These are phyloP conservation scores for Aspergillus sp. DNA, from an alignment of 2,329 filamentous ascomycete species.

Conservation along the genomic window DNA sequence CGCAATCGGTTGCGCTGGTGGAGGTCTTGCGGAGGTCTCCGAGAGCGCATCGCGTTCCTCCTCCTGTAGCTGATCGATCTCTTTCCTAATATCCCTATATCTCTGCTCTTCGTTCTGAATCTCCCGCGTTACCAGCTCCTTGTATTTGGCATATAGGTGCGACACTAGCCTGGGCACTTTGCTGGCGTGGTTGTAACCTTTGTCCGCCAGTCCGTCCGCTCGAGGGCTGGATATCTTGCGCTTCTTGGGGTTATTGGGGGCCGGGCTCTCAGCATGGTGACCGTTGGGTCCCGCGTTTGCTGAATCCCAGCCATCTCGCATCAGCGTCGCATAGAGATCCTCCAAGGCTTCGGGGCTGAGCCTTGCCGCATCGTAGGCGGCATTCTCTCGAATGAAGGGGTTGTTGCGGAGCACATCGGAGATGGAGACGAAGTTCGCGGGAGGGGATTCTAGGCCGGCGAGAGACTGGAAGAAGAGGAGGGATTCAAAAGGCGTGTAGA, in stretches of 20 bases:
- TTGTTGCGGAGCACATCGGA: conserved; percentile 75
- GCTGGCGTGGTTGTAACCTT: conserved; percentile 63
- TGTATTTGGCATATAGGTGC: conserved; percentile 74
- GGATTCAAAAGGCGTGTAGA: conserved; percentile 83
- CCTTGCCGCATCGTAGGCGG: conserved; percentile 70
- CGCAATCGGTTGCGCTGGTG: conserved; percentile 6
- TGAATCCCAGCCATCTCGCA: conserved; percentile 70
- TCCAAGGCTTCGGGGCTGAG: conserved; percentile 77
- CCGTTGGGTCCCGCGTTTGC: conserved; percentile 30
- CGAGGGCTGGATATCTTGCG: conserved; percentile 70
- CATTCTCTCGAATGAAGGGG: conserved; percentile 68
- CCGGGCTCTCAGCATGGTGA: conserved; percentile 26
- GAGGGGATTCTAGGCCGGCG: conserved; percentile 65
- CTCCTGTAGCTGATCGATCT: conserved; percentile 69
- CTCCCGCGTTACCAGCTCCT: conserved; percentile 66
- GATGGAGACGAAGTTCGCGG: conserved; percentile 68
- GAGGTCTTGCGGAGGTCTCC: conserved; percentile 4
- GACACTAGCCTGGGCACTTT: conserved; percentile 71
- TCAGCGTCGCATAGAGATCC: conserved; percentile 72
- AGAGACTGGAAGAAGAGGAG: conserved; percentile 82
- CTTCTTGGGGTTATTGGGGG: conserved; percentile 63
- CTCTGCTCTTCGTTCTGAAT: conserved; percentile 73
- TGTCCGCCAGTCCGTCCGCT: conserved; percentile 65
- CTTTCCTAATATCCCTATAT: conserved; percentile 63
- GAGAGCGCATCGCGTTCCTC: conserved; percentile 53